A percentile compares a stretch with the other conserved stretches of the same genome.
These are phyloP conservation scores for Hypsizygus marmoreus DNA, from an alignment of 768 basidiomycete genomes.

Conservation along the genomic window DNA sequence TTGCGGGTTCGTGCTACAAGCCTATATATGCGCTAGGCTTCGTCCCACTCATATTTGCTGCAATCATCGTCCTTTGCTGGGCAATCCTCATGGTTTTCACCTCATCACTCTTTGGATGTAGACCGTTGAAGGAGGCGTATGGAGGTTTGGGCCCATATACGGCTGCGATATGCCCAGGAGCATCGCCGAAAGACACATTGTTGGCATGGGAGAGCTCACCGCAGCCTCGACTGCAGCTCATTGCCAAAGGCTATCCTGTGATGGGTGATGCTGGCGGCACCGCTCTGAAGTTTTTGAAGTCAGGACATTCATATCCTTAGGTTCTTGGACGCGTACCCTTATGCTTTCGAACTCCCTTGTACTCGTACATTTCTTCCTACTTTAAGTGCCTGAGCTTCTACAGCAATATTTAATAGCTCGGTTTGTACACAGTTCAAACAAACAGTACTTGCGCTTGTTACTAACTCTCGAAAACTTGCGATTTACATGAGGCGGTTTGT, in stretches of 20 bases:
- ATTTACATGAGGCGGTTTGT: no score
- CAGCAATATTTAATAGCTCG: no score
- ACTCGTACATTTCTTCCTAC: no score
- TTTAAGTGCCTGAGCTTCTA: no score
- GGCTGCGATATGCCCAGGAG: constrained; percentile 4
- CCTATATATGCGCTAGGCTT: constrained; percentile 12
- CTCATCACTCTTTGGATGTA: constrained; percentile 1
- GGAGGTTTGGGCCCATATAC: constrained; percentile 12
- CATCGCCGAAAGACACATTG: constrained; percentile 8
- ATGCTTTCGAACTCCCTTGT: no score
- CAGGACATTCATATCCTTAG: no score
- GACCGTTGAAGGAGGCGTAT: constrained; percentile 7
- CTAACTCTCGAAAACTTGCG: no score
- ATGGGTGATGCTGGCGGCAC: constrained; percentile 6
- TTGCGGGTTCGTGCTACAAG: constrained; percentile 11
- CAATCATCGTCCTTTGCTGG: constrained; percentile 12
- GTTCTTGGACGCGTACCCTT: no score
- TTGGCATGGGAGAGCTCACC: constrained; percentile 14
- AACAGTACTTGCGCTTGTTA: no score
- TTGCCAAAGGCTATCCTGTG: constrained; percentile 10
- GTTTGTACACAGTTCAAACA: no score
- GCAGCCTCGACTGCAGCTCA: constrained; percentile 11
- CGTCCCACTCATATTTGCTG: constrained; percentile 16
- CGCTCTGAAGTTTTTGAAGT: constrained; percentile 14
- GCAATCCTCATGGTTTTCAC: neutral